phyloP scores from a whole-genome alignment of 371 early-diverging fungal genomes.

The Apophysomyces variabilis region DNA sequence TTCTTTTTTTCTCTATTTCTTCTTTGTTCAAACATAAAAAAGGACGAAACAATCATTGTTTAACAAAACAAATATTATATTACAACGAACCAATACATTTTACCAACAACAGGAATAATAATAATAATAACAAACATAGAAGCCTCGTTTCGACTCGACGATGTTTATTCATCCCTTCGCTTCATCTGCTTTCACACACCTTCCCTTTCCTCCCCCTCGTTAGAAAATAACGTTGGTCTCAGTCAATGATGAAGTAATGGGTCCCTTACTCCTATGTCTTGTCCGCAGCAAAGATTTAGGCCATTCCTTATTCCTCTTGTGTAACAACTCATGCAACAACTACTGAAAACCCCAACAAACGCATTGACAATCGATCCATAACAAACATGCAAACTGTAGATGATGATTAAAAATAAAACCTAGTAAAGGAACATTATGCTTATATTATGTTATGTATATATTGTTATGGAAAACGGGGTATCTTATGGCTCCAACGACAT shows the following conservation, averaged over 20 bases:
- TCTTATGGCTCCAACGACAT: not conserved
- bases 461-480: not conserved
- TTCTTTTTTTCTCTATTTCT: too few species aligned
- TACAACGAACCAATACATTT: too few species aligned
- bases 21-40: too few species aligned
- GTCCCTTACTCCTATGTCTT: slow-evolving; percentile 9
- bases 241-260: not conserved
- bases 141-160: not conserved
- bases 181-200: not conserved
- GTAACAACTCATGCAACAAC: not conserved
- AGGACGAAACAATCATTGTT: too few species aligned
- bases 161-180: not conserved
- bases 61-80: too few species aligned
- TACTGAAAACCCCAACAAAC: not conserved
- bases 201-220: not conserved
- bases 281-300: slow-evolving; percentile 1
- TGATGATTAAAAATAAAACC: not conserved
- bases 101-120: too few species aligned
- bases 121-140: too few species aligned
- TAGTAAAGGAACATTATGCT: not conserved
- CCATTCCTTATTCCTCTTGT: not conserved
- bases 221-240: not conserved
- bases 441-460: too few species aligned
- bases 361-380: slow-evolving; percentile 9
- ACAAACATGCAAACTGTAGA: slow-evolving; percentile 5